Evolutionary conservation across 2,329 filamentous ascomycete species (phyloP).

Genomic region (Apiospora hydei): DNA sequence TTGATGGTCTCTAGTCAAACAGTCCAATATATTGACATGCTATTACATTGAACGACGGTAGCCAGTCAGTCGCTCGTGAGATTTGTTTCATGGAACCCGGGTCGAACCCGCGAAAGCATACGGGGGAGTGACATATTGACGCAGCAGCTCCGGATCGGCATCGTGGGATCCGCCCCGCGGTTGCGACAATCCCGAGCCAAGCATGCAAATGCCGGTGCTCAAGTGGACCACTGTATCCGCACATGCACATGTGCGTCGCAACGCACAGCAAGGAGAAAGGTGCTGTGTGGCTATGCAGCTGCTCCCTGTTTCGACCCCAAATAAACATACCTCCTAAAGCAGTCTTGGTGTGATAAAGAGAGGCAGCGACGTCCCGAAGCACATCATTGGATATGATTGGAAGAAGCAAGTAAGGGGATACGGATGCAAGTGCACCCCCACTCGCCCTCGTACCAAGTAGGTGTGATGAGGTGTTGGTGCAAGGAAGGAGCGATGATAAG

Average conservation of each 20-base stretch:
- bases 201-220: not conserved
- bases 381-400: not conserved
- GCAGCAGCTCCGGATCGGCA: no score
- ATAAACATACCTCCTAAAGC: not conserved
- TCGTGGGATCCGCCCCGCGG: no score
- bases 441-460: not conserved
- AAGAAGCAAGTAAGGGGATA: not conserved
- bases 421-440: not conserved
- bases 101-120: no score
- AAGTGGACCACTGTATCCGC: not conserved
- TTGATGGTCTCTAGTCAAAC: no score
- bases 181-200: not conserved
- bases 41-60: not conserved
- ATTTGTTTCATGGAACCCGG: no score
- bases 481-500: slow-evolving; percentile 3
- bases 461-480: not conserved
- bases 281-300: not conserved
- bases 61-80: not conserved
- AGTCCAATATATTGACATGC: no score
- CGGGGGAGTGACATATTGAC: no score
- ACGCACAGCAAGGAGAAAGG: no score
- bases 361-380: not conserved
- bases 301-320: not conserved
- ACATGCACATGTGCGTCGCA: not conserved
- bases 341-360: not conserved